Conservation (phyloP, 2,329 filamentous ascomycete species). For the Sclerotinia borealis region DNA sequence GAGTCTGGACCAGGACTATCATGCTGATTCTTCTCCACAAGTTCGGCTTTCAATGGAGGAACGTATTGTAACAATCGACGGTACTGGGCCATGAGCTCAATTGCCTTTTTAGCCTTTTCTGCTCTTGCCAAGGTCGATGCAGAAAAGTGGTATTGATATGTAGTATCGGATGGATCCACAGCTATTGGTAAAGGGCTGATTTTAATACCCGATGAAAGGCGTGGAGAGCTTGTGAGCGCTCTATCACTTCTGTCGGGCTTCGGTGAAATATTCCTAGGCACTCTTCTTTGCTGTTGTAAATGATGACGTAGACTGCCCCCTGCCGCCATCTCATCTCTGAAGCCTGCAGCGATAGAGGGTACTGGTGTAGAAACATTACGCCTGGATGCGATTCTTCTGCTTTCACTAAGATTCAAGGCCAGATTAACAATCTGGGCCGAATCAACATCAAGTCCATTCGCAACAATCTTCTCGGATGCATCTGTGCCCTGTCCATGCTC, state of each 20-base stretch:
- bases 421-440: conserved; percentile 88
- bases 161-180: conserved; percentile 42
- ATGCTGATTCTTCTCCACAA: conserved; percentile 34
- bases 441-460: conserved; percentile 56
- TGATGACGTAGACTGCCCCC: conserved; percentile 60
- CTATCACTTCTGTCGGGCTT: conserved; percentile 40
- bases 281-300: conserved; percentile 63
- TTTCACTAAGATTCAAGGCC: conserved; percentile 83
- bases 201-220: conserved; percentile 38
- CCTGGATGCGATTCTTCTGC: conserved; percentile 58
- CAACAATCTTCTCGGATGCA: conserved; percentile 5
- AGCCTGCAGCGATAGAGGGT: conserved; percentile 34
- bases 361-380: conserved; percentile 46
- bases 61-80: conserved; percentile 71
- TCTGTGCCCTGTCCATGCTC: conserved; percentile 3
- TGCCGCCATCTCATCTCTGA: conserved; percentile 41
- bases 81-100: conserved; percentile 84
- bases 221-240: conserved; percentile 32
- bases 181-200: conserved; percentile 43
- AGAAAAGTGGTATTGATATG: conserved; percentile 63
- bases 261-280: conserved; percentile 56
- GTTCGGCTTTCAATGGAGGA: conserved; percentile 58
- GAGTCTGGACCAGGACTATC: conserved; percentile 38
- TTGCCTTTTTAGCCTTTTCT: conserved; percentile 75
- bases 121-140: conserved; percentile 73